Evolutionary conservation across 768 basidiomycete species (phyloP), one percentile per base, ranked within the genome.

Genomic region (Phallus indusiatus): DNA sequence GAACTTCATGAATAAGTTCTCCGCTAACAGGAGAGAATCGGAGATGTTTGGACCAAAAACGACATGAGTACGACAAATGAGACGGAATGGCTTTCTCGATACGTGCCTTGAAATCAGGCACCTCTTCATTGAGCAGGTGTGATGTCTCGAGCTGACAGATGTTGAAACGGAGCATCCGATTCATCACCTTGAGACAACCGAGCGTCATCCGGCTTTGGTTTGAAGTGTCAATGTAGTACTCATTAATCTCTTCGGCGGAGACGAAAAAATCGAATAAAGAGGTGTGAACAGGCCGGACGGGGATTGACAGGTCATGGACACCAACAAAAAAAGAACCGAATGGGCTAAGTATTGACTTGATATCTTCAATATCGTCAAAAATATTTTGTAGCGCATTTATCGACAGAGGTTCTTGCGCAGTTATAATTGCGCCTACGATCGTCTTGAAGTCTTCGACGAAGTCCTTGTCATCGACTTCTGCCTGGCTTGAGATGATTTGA

Each of bases 1-100:
- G 63, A 24, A 72, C 21, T 46, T 63, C 10, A 5, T 56, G 58
- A 18, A 63, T 5, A 22, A 60, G 22, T 9, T 61, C 61, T 0
- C 58, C 22, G 28, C 64, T 65, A 49, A 60, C 63, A 12, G 50
- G 18, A 20, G 21, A 37, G 34, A 20, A 50, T 1, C 35, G 20
- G 9, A 73, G 52, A 61, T 75, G 73, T 37, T 66, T 59, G 1
- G 60, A 66, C 71, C 71, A 77, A 36, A 66, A 73, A 34, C 63
- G 64, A 58, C 74, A 75, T 12, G 74, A 62, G 58, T 77, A 78
- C 4, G 65, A 63, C 3, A 77, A 61, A 16, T 64, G 62, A 6
- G 64, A 54, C 1, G 74, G 62, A 20, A 77, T 73, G 21, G 48
- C 54, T 3, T 37, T 54, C 14, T 62, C 47, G 37, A 75, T 65